Base-by-base conservation (phyloP, 805 yeast genomes). In the Lipomyces starkeyi region DNA sequence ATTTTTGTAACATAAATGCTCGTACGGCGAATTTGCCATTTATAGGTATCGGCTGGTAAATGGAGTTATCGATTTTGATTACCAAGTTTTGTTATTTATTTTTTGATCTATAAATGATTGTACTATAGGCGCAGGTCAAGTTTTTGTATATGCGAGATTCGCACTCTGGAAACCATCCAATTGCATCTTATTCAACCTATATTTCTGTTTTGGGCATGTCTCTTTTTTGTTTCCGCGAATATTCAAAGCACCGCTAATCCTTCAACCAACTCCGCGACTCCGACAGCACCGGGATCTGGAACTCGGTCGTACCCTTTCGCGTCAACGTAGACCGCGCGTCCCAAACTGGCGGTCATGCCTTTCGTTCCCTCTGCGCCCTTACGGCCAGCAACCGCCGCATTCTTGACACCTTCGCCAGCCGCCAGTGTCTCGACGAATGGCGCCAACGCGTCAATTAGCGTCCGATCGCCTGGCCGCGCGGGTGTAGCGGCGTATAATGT, bases 271-370 rank as follows among this genome's bases (percentile, higher is more conserved):
- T 85, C 91, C 47, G 87, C 90, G 29, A 93, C 80, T 2, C 98
- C 98, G 66, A 91, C 86, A 2, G 98, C 97, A 71, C 98, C 98
- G 4, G 98, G 97, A 75, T 93, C 98, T 1, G 97, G 97, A 37
- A 93, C 80, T 9, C 67, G 69, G 27, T 62, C 70, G 37, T 69
- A 69, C 3, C 79, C 79, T n/a, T 80, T 78, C 34, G 75, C 80
- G 70, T 83, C 83, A 34, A 93, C 97, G 76, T 93, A 94, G 3
- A 97, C 89, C 20, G 98, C 97, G 75, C 98, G 86, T 37, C 98
- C 98, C 73, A 94, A 92, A 74, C 89, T 89, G 57, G 98, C 98
- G 71, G 86, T 88, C 71, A 91, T 80, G 49, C 86, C 81, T 61
- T 88, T 87, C 0, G 98, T 94, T 3, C 84, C 80, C 58, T 90